phyloP scores from a whole-genome alignment of 371 early-diverging fungal genomes.

The Mucor racemosus region DNA sequence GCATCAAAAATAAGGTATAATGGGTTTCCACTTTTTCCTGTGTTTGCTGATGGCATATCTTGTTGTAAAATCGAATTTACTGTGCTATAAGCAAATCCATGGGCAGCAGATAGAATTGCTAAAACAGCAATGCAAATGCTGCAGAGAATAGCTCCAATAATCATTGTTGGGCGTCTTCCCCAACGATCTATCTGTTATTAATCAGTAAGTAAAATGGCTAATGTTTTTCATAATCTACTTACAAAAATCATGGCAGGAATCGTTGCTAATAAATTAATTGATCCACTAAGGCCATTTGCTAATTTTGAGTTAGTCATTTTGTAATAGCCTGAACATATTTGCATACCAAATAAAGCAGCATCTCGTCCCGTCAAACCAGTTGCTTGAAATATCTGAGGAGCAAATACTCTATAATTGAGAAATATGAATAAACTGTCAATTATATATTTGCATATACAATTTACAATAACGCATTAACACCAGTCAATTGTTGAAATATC shows the following conservation, averaged over 20 bases:
- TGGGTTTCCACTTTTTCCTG: slow-evolving; percentile 29
- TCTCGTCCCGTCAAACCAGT: slow-evolving; percentile 60
- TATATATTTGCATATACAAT: neutral
- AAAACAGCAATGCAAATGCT: slow-evolving; percentile 52
- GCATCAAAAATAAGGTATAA: slow-evolving; percentile 36
- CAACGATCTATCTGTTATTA: slow-evolving; percentile 66
- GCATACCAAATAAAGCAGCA: slow-evolving; percentile 54
- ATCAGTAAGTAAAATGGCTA: neutral
- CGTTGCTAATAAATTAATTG: slow-evolving; percentile 70
- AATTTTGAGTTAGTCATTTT: slow-evolving; percentile 13
- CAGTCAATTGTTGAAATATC: slow-evolving; percentile 76
- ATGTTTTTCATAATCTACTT: slow-evolving; percentile 20
- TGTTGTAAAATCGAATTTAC: slow-evolving; percentile 25
- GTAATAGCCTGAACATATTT: neutral
- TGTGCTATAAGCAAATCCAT: slow-evolving; percentile 34
- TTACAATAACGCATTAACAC: slow-evolving; percentile 78
- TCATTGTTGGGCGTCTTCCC: slow-evolving; percentile 68
- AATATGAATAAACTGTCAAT: no score
- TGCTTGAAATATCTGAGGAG: slow-evolving; percentile 69
- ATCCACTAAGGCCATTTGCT: slow-evolving; percentile 73
- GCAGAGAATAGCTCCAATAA: slow-evolving; percentile 54
- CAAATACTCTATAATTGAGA: slow-evolving; percentile 51
- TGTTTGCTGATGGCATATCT: slow-evolving; percentile 8
- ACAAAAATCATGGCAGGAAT: slow-evolving; percentile 81
- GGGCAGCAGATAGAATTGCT: slow-evolving; percentile 57